A percentile compares a stretch with the other conserved stretches of the same genome.
Evolutionary conservation across 2,329 filamentous ascomycete species (phyloP).

Genomic region (Cercospora zeae-maydis): DNA sequence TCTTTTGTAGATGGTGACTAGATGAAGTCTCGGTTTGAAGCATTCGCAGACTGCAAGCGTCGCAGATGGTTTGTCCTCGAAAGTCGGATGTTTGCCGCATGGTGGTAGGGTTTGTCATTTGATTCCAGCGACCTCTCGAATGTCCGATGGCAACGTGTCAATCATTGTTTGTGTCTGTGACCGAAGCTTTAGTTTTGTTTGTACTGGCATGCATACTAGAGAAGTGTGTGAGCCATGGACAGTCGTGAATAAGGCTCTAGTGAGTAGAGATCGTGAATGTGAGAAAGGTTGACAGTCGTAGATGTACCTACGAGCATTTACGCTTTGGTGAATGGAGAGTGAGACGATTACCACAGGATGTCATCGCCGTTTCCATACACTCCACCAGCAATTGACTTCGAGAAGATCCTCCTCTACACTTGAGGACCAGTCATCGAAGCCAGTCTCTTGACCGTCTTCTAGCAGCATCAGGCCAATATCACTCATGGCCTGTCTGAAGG

Average conservation of each 20-base stretch:
- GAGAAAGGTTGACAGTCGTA: neutral
- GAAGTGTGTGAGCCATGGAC: neutral
- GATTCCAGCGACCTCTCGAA: neutral
- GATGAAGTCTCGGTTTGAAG: neutral
- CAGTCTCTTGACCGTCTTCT: conserved; percentile 60
- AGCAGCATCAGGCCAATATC: conserved; percentile 52
- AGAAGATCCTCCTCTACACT: conserved; percentile 44
- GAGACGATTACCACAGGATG: neutral
- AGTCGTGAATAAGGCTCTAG: neutral
- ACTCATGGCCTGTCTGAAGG: conserved; percentile 61
- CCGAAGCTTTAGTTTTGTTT: neutral
- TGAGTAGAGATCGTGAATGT: neutral
- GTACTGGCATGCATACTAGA: neutral
- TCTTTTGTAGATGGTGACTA: neutral
- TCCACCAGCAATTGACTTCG: conserved; percentile 67
- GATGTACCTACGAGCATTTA: neutral
- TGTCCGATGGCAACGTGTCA: neutral
- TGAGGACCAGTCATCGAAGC: conserved; percentile 70
- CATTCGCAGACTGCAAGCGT: neutral
- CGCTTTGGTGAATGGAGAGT: neutral
- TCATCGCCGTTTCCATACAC: conserved; percentile 51
- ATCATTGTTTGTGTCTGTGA: neutral
- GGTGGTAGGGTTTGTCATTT: neutral
- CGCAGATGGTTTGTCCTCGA: neutral
- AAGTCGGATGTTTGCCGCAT: neutral